Evolutionary conservation across 2,329 filamentous ascomycete species (phyloP), one percentile per base, ranked within the genome.

Genomic region (Juglanconis juglandina): DNA sequence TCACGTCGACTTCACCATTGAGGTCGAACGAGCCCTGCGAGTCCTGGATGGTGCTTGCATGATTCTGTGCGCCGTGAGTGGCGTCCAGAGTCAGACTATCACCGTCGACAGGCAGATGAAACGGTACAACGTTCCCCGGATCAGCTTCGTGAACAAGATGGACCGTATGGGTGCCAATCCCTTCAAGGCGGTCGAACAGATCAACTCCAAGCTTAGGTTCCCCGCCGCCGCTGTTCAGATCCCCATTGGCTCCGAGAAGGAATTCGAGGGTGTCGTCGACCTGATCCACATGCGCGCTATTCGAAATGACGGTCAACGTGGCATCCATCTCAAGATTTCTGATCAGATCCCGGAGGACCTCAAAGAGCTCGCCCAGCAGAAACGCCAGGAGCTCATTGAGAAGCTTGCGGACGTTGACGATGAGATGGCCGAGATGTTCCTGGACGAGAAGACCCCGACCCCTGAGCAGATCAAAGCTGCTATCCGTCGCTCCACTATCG

Each of bases 61-160:
- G 93, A 96, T 99, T 75, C 83, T 99, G 59, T 99, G 95, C 73
- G 95, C 95, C 64, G 95, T 98, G 63, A 96, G 91, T 70, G 95
- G 95, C 72, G 95, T 99, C 39, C 95, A 99, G 78, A 94, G 89
- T 72, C 95, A 99, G 78, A 99, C 95, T 24, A 97, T 97, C 69
- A 99, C 95, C 1, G 95, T 99, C 65, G 93, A 99, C 75, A 86
- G 95, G 68, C 95, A 99, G 80, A 99, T 99, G 95, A 91, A 92
- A 80, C 88, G 95, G 68, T 99, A 99, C 82, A 94, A 98, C 72
- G 88, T 99, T 64, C 95, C 95, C 63, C 86, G 95, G 68, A 88
- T 99, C 74, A 96, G 91, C 58, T 99, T 99, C 71, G 87, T 99
- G 73, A 99, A 99, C 81, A 99, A 99, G 83, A 98, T 99, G 94